Evolutionary conservation across 2,329 filamentous ascomycete species (phyloP).

Genomic region (Monosporascus sp.): DNA sequence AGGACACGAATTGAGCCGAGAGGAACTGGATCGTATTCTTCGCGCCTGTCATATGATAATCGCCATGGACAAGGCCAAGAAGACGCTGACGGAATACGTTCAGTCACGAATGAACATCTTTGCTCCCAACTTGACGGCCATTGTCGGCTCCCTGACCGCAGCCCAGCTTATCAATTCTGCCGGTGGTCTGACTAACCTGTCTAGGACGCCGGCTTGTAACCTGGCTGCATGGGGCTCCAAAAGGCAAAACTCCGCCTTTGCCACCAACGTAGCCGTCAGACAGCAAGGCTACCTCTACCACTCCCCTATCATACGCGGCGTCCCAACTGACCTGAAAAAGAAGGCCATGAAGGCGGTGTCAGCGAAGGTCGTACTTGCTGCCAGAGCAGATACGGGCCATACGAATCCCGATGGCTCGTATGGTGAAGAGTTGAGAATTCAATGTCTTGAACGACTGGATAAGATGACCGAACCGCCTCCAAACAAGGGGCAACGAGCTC

Average conservation of each 20-base stretch:
- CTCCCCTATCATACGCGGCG: slow-evolving; percentile 79
- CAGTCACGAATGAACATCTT: slow-evolving; percentile 96
- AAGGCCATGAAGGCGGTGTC: slow-evolving; percentile 94
- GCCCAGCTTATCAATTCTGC: slow-evolving; percentile 95
- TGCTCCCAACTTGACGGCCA: slow-evolving; percentile 84
- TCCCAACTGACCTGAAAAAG: slow-evolving; percentile 81
- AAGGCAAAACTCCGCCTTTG: slow-evolving; percentile 71
- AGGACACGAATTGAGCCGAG: slow-evolving; percentile 69
- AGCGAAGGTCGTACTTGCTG: slow-evolving; percentile 89
- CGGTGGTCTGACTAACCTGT: slow-evolving; percentile 80
- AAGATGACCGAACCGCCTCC: slow-evolving; percentile 89
- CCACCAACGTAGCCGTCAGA: slow-evolving; percentile 84
- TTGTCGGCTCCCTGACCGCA: slow-evolving; percentile 88
- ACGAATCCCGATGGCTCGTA: slow-evolving; percentile 74
- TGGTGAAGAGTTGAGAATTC: slow-evolving; percentile 74
- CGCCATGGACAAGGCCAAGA: slow-evolving; percentile 82
- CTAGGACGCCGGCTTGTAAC: slow-evolving; percentile 91
- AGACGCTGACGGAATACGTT: slow-evolving; percentile 84
- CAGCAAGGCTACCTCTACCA: slow-evolving; percentile 93
- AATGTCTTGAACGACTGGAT: slow-evolving; percentile 80
- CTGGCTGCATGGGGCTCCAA: slow-evolving; percentile 87
- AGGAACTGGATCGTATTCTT: slow-evolving; percentile 68
- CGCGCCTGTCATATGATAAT: slow-evolving; percentile 83
- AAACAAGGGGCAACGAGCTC: slow-evolving; percentile 79
- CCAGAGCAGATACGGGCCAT: slow-evolving; percentile 82